Base-by-base conservation (phyloP, 192 early-diverging fungal genomes). In the Dissophora ornata region DNA sequence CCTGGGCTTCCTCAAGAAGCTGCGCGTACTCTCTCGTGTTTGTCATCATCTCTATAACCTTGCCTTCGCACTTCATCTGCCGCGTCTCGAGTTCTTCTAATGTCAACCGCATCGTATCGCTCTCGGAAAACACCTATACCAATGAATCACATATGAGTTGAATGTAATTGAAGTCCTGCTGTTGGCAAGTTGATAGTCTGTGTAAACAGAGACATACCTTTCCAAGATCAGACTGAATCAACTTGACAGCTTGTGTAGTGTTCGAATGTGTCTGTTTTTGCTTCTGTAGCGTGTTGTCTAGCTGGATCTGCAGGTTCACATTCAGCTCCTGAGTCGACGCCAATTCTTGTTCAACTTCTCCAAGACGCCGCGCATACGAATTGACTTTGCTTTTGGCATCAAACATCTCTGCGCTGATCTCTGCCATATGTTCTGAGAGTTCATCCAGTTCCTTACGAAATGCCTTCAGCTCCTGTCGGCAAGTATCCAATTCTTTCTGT, bases 11-110 rank as follows among this genome's bases (percentile, higher is more conserved):
- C 44, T 88, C 85, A 18, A 88, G 79, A 21, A 85, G 46, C 25
- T 77, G 78, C 4, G 87, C 87, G 66, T 88, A 88, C 56, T 88
- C 87, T 63, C 85, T 64, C 0, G 87, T 84, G 38, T 85, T 81
- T 22, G 81, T 79, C 30, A 88, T 83, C 81, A 88, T 83, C 26
- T 83, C 77, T 21, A 82, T 64, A 18, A 88, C 67, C 56, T 84
- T 80, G 1, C 80, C 82, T 33, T 88, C 87, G 38, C 83, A 85
- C 46, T 88, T 75, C 12, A 80, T 49, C 41, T 88, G 87, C 12
- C 84, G 82, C 4, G 70, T 63, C 63, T 88, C 87, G 18, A 88
- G 64, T 64, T 88, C 87, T 34, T 82, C 79, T 40, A 88, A 70
- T 16, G 83, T 80, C 26, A 79, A 48, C 28, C 83, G 61, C 34